Base-by-base conservation (phyloP, 2,329 filamentous ascomycete species). In the Neophaeococcomyces aloes region DNA sequence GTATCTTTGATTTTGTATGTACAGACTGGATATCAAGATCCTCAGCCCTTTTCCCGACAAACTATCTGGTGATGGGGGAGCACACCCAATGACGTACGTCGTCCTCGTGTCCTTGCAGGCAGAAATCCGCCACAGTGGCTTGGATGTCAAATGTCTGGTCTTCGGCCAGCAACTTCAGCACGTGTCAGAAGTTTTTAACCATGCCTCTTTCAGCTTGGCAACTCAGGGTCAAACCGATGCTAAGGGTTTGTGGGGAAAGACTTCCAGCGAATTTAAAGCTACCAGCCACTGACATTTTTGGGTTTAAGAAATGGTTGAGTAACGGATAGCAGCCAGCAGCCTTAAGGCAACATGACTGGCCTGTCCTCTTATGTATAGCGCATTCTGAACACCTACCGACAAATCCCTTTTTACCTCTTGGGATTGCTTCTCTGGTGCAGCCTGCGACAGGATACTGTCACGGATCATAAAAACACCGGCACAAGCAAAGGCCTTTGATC, bases 281-380 rank as follows among this genome's bases (percentile, higher is more conserved):
- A 7, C 35, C 35, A 38, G 35, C 35, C 35, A 38, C 35, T 27
- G 19, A 38, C 19, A 38, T 38, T 38, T 38, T 23, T 13, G 13
- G 33, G 3, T 19, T 6, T 6, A 27, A 27, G 23, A 27, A 27
- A 27, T 27, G 23, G 23, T 6, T 27, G 23, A 27, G 23, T 10
- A 6, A 6, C 23, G 23, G 5, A 27, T 27, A 10, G 23, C 23
- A 27, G 23, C 23, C 5, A 10, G 10, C 5, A 27, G 23, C 10
- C 23, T 27, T 27, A 6, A 5, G 5, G 23, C 23, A 27, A 10
- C 33, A 13, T 36, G 8, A 15, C 18, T 18, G 15, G 19, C 33
- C 33, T 8, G 19, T 15, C 19, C 19, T 36, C 7, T 15, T 18
- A 6, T 15, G 6, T 36, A 15, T 19, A 33, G 17, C 31, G n/a